Percentiles rank a stretch among this genome's conserved stretches.
These are phyloP conservation scores for Asterionellopsis glacialis DNA, from an alignment of 108 stramenopile genomes.

Conservation along the genomic window DNA sequence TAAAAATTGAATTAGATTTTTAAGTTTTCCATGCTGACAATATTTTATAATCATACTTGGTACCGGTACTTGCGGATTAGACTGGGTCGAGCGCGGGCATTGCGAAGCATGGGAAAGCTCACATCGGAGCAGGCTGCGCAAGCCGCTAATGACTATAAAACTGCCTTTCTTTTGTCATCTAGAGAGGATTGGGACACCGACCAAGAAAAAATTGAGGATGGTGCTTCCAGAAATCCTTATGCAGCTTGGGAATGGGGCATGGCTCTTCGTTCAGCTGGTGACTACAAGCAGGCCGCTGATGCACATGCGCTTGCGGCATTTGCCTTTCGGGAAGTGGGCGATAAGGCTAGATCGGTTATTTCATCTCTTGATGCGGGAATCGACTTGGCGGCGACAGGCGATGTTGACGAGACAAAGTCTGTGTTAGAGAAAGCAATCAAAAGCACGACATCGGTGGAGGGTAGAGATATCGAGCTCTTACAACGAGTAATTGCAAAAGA, in stretches of 20 bases:
- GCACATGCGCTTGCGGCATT: slow-evolving; percentile 46
- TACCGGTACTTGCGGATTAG: background rate
- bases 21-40: background rate
- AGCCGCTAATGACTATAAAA: slow-evolving; percentile 55
- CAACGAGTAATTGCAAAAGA: slow-evolving; percentile 80
- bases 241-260: slow-evolving; percentile 85
- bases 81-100: slow-evolving; percentile 58
- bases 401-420: slow-evolving; percentile 13
- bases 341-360: slow-evolving; percentile 60
- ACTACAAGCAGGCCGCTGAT: slow-evolving; percentile 32
- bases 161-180: slow-evolving; percentile 31
- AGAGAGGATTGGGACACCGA: slow-evolving; percentile 56
- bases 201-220: slow-evolving; percentile 45
- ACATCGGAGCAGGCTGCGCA: slow-evolving; percentile 28
- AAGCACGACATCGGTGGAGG: slow-evolving; percentile 46
- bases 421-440: slow-evolving; percentile 43
- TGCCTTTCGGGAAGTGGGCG: slow-evolving; percentile 68
- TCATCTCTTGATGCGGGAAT: slow-evolving; percentile 61
- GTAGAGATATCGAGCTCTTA: slow-evolving; percentile 61
- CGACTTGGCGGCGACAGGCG: slow-evolving; percentile 46
- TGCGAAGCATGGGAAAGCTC: slow-evolving; percentile 35
- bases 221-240: slow-evolving; percentile 69
- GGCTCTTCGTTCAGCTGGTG: slow-evolving; percentile 34
- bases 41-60: background rate
- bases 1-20: background rate